Base-by-base conservation (phyloP, 2,329 filamentous ascomycete species). In the Paracamarosporium sp. region DNA sequence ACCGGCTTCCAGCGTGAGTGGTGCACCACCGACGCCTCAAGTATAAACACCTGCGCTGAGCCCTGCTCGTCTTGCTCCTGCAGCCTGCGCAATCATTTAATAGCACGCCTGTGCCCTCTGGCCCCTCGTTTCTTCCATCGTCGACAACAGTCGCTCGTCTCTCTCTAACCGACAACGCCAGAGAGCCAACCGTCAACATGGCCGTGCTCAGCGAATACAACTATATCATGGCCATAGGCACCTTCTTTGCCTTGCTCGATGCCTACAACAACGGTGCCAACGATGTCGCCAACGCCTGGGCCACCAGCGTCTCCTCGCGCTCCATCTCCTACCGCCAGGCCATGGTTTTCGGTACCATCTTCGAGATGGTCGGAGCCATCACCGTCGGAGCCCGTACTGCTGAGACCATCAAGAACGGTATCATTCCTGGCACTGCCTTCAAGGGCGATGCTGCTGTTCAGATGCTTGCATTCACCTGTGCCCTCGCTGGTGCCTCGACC, bases 281-380 rank as follows among this genome's bases (percentile, higher is more conserved):
- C 77, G 91, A 93, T 89, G 90, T 94, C 56, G 90, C 91, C 71
- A 94, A 94, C 79, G 81, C 90, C 50, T 93, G 90, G 88, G 90
- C 90, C 54, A 93, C 91, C 67, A 89, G 86, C 69, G 90, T 93
- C 57, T 93, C 90, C 20, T 93, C 90, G n/a, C 81, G 90, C 53
- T 93, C 90, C 64, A 82, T 92, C 69, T 82, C 87, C 2, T 90
- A 91, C 79, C 78, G 85, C 65, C 86, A 89, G 77, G 89, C 81
- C 59, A 82, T 82, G 78, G 53, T 78, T 50, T 67, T 82, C 17
- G 80, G 78, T 31, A 76, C 78, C 40, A 70, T 81, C 38, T 79
- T 79, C 71, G 81, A 83, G 64, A 81, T 83, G 70, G 66, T 78
- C 5, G 81, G 81, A 38, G 79, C 79, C 53, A 77, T 80, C 48